phyloP scores from a whole-genome alignment of 345 rosid genomes.

The Hypericum perforatum region DNA sequence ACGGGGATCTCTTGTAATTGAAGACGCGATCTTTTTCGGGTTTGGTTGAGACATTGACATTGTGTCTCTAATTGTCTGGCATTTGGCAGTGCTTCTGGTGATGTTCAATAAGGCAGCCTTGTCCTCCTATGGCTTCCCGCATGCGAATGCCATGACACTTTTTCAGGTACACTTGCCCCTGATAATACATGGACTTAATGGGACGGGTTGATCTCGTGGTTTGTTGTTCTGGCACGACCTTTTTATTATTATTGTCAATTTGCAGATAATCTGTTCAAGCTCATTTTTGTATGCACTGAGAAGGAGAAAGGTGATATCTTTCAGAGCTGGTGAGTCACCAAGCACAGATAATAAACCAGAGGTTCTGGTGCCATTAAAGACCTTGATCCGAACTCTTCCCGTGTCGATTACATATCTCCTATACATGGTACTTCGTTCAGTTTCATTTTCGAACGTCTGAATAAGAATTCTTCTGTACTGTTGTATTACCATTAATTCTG shows the following conservation, averaged over 20 bases:
- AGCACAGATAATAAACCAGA: constrained; percentile 7
- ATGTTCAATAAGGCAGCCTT: constrained; percentile 70
- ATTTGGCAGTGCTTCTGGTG: constrained; percentile 54
- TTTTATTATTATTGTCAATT: not conserved
- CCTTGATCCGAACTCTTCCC: constrained; percentile 17
- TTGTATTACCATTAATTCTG: not conserved
- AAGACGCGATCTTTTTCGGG: no score
- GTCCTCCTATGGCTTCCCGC: constrained; percentile 52
- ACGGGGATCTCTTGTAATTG: no score
- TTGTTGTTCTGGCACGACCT: not conserved
- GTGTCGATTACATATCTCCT: constrained; percentile 17
- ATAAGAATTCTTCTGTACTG: not conserved
- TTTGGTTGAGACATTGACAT: no score
- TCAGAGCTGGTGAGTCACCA: constrained; percentile 12
- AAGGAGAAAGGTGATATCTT: constrained; percentile 15
- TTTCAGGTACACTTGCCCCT: constrained; percentile 35
- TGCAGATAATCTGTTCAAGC: constrained; percentile 18
- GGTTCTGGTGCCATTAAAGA: constrained; percentile 10
- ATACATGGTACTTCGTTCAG: constrained; percentile 16
- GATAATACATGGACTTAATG: no score
- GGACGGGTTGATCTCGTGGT: no score
- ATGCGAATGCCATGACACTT: constrained; percentile 58
- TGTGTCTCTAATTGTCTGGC: not conserved
- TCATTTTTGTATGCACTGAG: constrained; percentile 16
- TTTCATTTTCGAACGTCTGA: not conserved